These are phyloP conservation scores for Podospora pseudopauciseta DNA, from an alignment of 495 filamentous ascomycete species.

Conservation along the genomic window DNA sequence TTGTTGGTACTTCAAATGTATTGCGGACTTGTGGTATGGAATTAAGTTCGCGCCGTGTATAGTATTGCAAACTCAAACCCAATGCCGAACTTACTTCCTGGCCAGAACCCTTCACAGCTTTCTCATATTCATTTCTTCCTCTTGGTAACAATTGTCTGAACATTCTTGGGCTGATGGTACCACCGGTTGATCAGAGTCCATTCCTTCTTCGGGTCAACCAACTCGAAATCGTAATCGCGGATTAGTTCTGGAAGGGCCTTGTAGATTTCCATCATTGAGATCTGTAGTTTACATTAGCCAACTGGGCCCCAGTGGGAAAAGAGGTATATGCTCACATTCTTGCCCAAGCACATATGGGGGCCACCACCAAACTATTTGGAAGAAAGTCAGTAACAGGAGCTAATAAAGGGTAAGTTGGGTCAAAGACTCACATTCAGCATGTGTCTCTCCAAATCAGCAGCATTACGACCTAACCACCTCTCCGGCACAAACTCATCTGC, in stretches of 20 bases:
- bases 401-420: background rate
- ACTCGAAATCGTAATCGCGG: constrained; percentile 10
- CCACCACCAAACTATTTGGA: constrained; percentile 3
- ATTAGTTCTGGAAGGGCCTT: constrained; percentile 9
- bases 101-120: background rate
- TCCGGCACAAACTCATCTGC: constrained; percentile 53
- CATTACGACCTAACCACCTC: constrained; percentile 45
- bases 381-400: background rate
- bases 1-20: background rate
- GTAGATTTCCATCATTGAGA: constrained; percentile 9
- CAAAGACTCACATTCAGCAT: constrained; percentile 5
- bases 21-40: background rate
- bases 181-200: background rate
- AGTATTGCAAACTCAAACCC: background rate
- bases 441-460: constrained; percentile 5
- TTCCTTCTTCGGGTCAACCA: constrained; percentile 3
- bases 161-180: constrained; percentile 1
- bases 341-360: constrained; percentile 3
- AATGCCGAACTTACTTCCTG: background rate
- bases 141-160: background rate
- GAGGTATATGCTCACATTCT: constrained; percentile 4
- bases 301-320: background rate
- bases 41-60: background rate
- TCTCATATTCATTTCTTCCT: background rate
- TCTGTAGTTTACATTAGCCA: background rate